Evolutionary conservation across 345 rosid genomes (phyloP).

Genomic region (Arabidopsis thaliana): TAIR10.1 NC_003070.9:9474501-9475000

Average conservation of each 20-base stretch:
- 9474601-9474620: slow-evolving; percentile 29
- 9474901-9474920: no score
- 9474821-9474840: neutral
- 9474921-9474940: no score
- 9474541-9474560: neutral
- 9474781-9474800: neutral
- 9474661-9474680: no score
- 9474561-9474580: neutral
- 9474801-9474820: no score
- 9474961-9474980: no score
- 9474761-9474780: neutral
- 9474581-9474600: neutral
- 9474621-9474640: neutral
- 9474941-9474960: no score
- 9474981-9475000: no score
- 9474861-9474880: neutral
- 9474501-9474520: neutral
- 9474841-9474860: slow-evolving; percentile 15
- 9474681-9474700: no score
- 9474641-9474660: neutral
- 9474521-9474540: slow-evolving; percentile 5
- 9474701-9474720: no score
- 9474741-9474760: slow-evolving; percentile 27
- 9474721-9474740: neutral
- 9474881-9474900: no score